A percentile compares a stretch with the other conserved stretches of the same genome.
Evolutionary conservation across 202 grass and related monocot species (phyloP).

Genomic region (Saccharum hybrid): DNA sequence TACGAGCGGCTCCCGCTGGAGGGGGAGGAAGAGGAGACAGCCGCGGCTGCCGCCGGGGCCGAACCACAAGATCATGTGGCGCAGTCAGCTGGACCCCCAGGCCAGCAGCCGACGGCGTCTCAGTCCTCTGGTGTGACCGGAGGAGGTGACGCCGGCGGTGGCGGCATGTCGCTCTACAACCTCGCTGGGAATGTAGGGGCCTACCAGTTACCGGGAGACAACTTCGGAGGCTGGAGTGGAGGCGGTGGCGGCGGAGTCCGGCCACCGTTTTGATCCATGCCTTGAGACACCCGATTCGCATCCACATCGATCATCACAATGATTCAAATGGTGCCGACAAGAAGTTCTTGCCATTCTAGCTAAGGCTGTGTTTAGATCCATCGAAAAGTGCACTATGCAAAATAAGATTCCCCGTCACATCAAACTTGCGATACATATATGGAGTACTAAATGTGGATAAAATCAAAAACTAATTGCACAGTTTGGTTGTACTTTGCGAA

Average conservation of each 20-base stretch:
- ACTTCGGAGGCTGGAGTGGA: conserved; percentile 68
- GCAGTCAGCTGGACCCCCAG: conserved; percentile 44
- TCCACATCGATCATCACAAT: conserved; percentile 10
- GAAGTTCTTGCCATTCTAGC: conserved; percentile 20
- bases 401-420: too few relatives aligned
- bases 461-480: too few relatives aligned
- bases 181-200: conserved; percentile 74
- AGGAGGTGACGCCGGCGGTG: conserved; percentile 56
- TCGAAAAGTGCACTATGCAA: too few relatives aligned
- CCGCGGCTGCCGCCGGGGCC: conserved; percentile 14
- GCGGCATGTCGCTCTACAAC: conserved; percentile 94
- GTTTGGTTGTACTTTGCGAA: too few relatives aligned
- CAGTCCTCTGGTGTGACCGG: conserved; percentile 83
- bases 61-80: conserved; percentile 49
- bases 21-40: conserved; percentile 69
- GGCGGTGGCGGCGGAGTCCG: conserved; percentile 61
- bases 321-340: conserved; percentile 29
- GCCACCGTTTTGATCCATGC: conserved; percentile 70
- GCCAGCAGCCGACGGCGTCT: conserved; percentile 69
- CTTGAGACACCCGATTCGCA: conserved; percentile 4
- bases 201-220: conserved; percentile 72
- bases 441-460: too few relatives aligned
- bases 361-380: too few relatives aligned
- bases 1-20: conserved; percentile 90
- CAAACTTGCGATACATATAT: too few relatives aligned